Evolutionary conservation across 495 filamentous ascomycete genomes (phyloP).

Genomic region (Penicillium mononematosum): DNA sequence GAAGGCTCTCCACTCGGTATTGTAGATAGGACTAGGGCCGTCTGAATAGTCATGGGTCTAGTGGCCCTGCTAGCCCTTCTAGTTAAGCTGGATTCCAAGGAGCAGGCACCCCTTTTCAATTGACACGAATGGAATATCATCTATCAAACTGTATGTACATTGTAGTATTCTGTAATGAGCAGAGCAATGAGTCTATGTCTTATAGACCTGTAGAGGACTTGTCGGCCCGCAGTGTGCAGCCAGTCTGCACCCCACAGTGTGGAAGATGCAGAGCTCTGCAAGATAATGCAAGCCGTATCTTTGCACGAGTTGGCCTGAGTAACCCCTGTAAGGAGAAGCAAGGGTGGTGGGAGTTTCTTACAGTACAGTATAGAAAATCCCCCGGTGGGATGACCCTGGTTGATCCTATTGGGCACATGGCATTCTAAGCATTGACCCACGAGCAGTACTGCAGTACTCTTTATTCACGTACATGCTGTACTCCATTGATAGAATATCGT

Average conservation of each 20-base stretch:
- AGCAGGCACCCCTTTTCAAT: background rate
- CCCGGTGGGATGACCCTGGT: slow-evolving; percentile 1
- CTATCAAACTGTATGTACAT: background rate
- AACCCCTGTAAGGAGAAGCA: background rate
- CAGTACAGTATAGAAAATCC: slow-evolving; percentile 10
- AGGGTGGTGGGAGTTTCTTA: slow-evolving; percentile 4
- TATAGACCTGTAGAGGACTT: background rate
- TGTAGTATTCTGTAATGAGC: background rate
- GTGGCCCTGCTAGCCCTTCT: background rate
- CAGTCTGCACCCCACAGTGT: slow-evolving; percentile 20
- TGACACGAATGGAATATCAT: background rate
- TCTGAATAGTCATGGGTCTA: background rate
- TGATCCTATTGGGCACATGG: slow-evolving; percentile 5
- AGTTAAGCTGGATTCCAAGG: background rate
- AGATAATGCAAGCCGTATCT: slow-evolving; percentile 18
- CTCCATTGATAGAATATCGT: background rate
- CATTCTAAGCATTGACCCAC: slow-evolving; percentile 12
- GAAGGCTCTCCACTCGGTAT: background rate
- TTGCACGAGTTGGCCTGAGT: background rate
- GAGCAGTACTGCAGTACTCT: background rate
- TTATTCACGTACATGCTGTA: background rate
- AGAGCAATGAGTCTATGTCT: background rate
- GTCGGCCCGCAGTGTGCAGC: slow-evolving; percentile 6
- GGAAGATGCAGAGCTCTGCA: slow-evolving; percentile 12
- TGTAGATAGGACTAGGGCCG: background rate